Evolutionary conservation across 805 yeast species (phyloP).

Genomic region (Ogataea siamensis): DNA sequence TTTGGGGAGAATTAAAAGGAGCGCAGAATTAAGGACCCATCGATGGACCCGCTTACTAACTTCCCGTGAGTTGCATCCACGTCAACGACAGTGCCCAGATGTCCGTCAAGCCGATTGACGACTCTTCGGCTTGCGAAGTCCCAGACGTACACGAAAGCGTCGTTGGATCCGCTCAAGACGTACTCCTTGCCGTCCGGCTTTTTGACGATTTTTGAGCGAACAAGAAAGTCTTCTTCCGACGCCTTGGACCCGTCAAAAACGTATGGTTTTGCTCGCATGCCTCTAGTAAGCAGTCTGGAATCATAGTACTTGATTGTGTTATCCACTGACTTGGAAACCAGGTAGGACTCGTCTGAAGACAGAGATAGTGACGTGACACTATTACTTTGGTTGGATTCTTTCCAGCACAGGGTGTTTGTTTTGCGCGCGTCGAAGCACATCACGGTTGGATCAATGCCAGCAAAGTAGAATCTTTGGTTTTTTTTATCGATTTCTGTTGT

Average conservation of each 20-base stretch:
- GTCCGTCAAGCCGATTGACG: slow-evolving; percentile 53
- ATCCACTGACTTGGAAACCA: slow-evolving; percentile 55
- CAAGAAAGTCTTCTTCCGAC: slow-evolving; percentile 49
- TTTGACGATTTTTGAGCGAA: slow-evolving; percentile 47
- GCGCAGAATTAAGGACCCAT: slow-evolving; percentile 54
- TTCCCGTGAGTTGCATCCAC: slow-evolving; percentile 42
- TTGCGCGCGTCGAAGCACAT: slow-evolving; percentile 57
- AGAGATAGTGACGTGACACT: slow-evolving; percentile 55
- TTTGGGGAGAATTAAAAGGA: slow-evolving; percentile 24
- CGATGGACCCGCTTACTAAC: slow-evolving; percentile 51
- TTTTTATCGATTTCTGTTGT: slow-evolving; percentile 42
- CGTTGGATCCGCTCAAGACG: slow-evolving; percentile 61
- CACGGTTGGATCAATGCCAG: slow-evolving; percentile 70
- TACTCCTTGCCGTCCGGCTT: slow-evolving; percentile 34
- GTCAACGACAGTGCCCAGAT: slow-evolving; percentile 59
- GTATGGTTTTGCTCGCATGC: slow-evolving; percentile 42
- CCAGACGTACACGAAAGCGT: slow-evolving; percentile 59
- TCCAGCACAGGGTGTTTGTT: slow-evolving; percentile 43
- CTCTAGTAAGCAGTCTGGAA: slow-evolving; percentile 39
- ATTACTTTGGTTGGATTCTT: slow-evolving; percentile 43
- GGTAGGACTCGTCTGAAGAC: slow-evolving; percentile 38
- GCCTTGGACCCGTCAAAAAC: slow-evolving; percentile 58
- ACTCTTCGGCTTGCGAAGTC: slow-evolving; percentile 50
- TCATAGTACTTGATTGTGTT: slow-evolving; percentile 58
- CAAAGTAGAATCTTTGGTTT: slow-evolving; percentile 47